Conservation (phyloP, 208 protist species). For the Herpetomonas muscarum region DNA sequence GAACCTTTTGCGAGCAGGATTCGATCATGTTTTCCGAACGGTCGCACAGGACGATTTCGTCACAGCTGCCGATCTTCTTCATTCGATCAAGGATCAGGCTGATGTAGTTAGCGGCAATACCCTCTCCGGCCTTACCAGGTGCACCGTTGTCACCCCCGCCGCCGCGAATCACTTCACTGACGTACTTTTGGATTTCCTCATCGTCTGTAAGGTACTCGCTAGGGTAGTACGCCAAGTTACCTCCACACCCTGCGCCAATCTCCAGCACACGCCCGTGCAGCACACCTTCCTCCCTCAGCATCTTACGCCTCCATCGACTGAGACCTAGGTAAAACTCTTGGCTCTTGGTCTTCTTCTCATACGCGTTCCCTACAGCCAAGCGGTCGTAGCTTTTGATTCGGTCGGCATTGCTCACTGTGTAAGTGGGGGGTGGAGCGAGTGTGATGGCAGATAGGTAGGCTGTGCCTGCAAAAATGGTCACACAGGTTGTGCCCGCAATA, state of each 20-base stretch:
- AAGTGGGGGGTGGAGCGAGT: constrained; percentile 54
- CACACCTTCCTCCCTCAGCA: constrained; percentile 63
- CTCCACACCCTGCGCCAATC: constrained; percentile 78
- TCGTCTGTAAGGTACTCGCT: constrained; percentile 35
- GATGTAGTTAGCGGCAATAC: constrained; percentile 9
- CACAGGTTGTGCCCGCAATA: constrained; percentile 47
- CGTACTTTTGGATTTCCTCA: constrained; percentile 25
- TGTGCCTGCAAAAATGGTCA: constrained; percentile 61
- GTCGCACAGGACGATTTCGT: constrained; percentile 79
- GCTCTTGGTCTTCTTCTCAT: constrained; percentile 76
- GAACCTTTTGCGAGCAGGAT: constrained; percentile 42
- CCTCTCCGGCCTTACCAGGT: neutral
- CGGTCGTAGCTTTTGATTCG: constrained; percentile 67
- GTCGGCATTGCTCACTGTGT: constrained; percentile 71
- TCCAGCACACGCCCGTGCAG: constrained; percentile 73
- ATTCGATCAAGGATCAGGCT: constrained; percentile 34
- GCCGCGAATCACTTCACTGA: constrained; percentile 8
- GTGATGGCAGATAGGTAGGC: constrained; percentile 67
- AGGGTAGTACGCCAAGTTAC: constrained; percentile 64
- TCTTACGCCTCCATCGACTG: constrained; percentile 59
- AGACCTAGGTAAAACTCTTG: constrained; percentile 86
- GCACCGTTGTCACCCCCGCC: neutral
- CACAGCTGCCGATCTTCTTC: constrained; percentile 27
- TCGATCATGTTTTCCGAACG: constrained; percentile 73
- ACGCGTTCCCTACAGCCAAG: constrained; percentile 55